Percentiles rank a stretch among this genome's conserved stretches.
Conservation (phyloP, 2,329 filamentous ascomycete genomes). For the Pseudohalonectria lignicola region DNA sequence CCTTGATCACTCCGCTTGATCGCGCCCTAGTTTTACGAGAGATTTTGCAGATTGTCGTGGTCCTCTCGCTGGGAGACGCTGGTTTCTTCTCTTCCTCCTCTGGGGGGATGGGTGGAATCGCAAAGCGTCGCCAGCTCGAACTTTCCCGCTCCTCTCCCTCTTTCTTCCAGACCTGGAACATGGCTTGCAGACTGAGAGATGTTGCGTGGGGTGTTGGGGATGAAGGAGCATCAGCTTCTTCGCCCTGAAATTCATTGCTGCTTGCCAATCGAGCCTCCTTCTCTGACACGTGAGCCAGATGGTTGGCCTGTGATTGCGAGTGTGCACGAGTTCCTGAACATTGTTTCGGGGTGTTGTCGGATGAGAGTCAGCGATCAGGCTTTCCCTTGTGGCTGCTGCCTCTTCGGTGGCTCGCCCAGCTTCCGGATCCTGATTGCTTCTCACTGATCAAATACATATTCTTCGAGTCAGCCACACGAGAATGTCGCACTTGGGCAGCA, state of each 20-base stretch:
- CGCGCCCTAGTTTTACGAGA: constrained; percentile 10
- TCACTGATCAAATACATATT: constrained; percentile 72
- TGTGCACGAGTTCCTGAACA: constrained; percentile 25
- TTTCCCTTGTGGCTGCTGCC: too few species aligned
- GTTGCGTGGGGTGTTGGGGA: constrained; percentile 64
- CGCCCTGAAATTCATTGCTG: constrained; percentile 70
- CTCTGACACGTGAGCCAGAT: constrained; percentile 1
- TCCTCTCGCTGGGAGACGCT: constrained; percentile 65
- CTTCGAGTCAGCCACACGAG: constrained; percentile 83
- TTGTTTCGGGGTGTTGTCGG: constrained; percentile 61
- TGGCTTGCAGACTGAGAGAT: constrained; percentile 45
- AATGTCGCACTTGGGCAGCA: constrained; percentile 89
- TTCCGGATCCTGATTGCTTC: too few species aligned
- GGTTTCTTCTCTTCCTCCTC: constrained; percentile 10
- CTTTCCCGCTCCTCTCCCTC: constrained; percentile 55
- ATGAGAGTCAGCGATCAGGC: constrained; percentile 42
- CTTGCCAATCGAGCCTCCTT: constrained; percentile 10
- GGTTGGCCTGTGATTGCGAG: constrained; percentile 23
- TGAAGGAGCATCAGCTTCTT: constrained; percentile 52
- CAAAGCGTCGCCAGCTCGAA: constrained; percentile 64
- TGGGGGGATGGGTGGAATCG: constrained; percentile 10
- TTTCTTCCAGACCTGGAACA: constrained; percentile 31
- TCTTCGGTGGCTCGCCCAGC: too few species aligned
- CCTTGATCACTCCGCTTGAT: constrained; percentile 5
- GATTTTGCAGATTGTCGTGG: constrained; percentile 64